phyloP scores from a whole-genome alignment of 75 land plant genomes.

The Cunninghamia lanceolata region DNA sequence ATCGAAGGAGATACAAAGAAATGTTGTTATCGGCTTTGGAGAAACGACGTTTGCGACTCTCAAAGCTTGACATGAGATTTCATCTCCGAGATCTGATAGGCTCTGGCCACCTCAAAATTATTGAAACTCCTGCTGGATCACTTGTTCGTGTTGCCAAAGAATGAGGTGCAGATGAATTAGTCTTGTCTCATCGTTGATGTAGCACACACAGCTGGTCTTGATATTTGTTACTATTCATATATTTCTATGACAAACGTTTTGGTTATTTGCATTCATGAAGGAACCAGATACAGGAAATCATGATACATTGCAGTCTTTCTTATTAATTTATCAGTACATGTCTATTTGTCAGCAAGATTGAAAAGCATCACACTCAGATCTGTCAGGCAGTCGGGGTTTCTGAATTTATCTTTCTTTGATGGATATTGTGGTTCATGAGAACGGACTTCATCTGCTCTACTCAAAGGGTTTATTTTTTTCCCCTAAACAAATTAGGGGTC shows the following conservation, averaged over 20 bases:
- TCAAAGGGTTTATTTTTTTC: neutral
- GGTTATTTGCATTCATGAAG: neutral
- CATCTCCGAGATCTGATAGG: slow-evolving; percentile 91
- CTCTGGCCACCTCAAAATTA: slow-evolving; percentile 62
- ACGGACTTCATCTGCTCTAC: neutral
- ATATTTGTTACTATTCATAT: neutral
- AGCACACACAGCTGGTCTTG: neutral
- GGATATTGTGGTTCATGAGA: neutral
- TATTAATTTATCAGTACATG: neutral
- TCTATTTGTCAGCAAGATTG: neutral
- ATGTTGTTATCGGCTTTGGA: slow-evolving; percentile 74
- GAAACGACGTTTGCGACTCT: slow-evolving; percentile 66
- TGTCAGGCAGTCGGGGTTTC: neutral
- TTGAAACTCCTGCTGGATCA: slow-evolving; percentile 65
- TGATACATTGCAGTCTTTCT: neutral
- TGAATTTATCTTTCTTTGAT: neutral
- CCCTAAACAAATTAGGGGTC: neutral
- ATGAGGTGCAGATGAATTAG: slow-evolving; percentile 7
- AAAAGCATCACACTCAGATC: neutral
- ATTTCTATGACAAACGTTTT: neutral
- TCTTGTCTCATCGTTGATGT: neutral
- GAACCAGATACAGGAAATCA: neutral
- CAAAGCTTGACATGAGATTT: slow-evolving; percentile 86
- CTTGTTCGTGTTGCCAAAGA: slow-evolving; percentile 60
- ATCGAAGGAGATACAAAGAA: slow-evolving; percentile 76